Percentiles rank a stretch among this genome's conserved stretches.
These are phyloP conservation scores for Heritiera littoralis DNA, from an alignment of 345 rosid species.

Conservation along the genomic window DNA sequence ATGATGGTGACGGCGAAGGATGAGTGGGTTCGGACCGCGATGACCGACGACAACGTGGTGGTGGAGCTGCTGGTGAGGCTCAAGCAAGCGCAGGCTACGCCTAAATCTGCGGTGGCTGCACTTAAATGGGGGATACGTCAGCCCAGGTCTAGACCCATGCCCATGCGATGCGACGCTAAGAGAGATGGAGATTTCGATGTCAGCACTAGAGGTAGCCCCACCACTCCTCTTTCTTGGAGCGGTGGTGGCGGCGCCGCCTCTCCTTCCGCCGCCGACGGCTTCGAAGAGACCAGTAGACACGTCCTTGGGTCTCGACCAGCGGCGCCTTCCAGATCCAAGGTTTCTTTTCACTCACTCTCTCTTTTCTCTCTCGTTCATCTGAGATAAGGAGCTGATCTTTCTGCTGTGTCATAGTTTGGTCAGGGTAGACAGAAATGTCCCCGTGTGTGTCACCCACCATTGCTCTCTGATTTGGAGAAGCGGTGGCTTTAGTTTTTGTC, in stretches of 20 bases:
- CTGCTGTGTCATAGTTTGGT: background rate
- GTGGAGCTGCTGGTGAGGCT: slow-evolving; percentile 65
- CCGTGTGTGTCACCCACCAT: background rate
- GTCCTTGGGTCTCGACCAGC: slow-evolving; percentile 39
- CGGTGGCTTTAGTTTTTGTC: background rate
- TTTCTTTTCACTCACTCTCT: slow-evolving; percentile 25
- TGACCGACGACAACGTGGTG: slow-evolving; percentile 63
- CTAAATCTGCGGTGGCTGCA: slow-evolving; percentile 32
- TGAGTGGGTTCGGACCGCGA: slow-evolving; percentile 74
- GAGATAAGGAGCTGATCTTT: slow-evolving; percentile 22
- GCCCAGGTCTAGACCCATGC: slow-evolving; percentile 49
- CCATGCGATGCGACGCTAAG: slow-evolving; percentile 45
- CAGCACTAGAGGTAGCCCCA: slow-evolving; percentile 56
- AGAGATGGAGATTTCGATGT: slow-evolving; percentile 44
- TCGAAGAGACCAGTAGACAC: slow-evolving; percentile 60
- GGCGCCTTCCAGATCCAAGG: slow-evolving; percentile 74
- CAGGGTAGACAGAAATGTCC: slow-evolving; percentile 23
- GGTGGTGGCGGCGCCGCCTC: slow-evolving; percentile 56
- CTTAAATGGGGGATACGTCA: slow-evolving; percentile 66
- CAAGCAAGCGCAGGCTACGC: slow-evolving; percentile 42
- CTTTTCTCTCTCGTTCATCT: slow-evolving; percentile 18
- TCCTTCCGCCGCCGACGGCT: slow-evolving; percentile 63
- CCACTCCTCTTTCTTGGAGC: slow-evolving; percentile 79
- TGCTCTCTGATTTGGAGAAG: background rate
- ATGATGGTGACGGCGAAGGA: slow-evolving; percentile 39